A percentile compares a stretch with the other conserved stretches of the same genome.
phyloP scores from a whole-genome alignment of 805 yeast species.

The Tetrapisispora phaffii region DNA sequence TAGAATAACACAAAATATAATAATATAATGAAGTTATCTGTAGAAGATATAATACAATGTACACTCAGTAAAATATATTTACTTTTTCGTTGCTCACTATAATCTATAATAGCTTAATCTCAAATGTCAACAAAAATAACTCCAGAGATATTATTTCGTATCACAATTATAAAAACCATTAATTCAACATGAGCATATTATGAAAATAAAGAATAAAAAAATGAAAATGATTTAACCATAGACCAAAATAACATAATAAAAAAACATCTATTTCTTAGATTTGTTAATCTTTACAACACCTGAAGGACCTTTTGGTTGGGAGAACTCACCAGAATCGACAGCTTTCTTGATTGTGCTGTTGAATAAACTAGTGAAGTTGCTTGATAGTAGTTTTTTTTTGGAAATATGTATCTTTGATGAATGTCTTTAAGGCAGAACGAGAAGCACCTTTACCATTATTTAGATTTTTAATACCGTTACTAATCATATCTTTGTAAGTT shows the following conservation, averaged over 20 bases:
- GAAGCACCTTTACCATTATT: constrained; percentile 77
- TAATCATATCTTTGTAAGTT: constrained; percentile 28
- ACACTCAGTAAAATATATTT: background rate
- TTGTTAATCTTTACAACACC: constrained; percentile 20
- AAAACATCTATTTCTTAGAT: background rate
- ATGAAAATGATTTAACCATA: background rate
- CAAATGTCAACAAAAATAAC: background rate
- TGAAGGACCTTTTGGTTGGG: constrained; percentile 77
- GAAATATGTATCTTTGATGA: constrained; percentile 43
- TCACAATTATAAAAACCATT: background rate
- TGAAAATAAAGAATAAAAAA: background rate
- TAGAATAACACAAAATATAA: background rate
- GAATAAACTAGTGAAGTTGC: constrained; percentile 66
- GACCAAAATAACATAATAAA: background rate
- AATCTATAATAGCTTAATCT: too few relatives aligned
- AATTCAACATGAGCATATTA: background rate
- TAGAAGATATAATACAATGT: constrained; percentile 3
- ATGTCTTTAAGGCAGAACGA: constrained; percentile 81
- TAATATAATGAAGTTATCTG: background rate
- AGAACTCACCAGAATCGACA: constrained; percentile 63
- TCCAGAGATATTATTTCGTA: background rate
- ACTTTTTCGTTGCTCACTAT: background rate
- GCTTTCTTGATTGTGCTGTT: constrained; percentile 65
- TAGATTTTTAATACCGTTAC: constrained; percentile 54
- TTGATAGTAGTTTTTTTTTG: constrained; percentile 41